Evolutionary conservation across 2,329 filamentous ascomycete genomes (phyloP).

Genomic region (Macroventuria anomochaeta): DNA sequence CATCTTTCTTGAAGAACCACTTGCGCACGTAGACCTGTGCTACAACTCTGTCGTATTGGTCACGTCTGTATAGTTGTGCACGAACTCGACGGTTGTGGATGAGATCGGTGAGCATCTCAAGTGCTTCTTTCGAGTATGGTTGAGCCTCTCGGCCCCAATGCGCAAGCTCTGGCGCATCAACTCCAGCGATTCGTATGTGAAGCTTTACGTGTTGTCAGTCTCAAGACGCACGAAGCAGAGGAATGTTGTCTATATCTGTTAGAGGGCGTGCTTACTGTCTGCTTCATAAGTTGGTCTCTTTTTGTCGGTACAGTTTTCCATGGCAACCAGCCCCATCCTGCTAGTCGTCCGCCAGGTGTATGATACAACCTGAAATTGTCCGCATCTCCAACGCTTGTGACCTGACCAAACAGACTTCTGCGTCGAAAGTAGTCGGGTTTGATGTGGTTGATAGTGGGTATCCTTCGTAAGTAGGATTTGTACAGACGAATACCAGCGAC

Average conservation of each 20-base stretch:
- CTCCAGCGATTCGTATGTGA: slow-evolving; percentile 83
- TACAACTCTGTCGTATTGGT: slow-evolving; percentile 92
- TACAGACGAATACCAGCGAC: slow-evolving; percentile 67
- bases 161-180: slow-evolving; percentile 90
- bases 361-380: slow-evolving; percentile 96
- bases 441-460: slow-evolving; percentile 78
- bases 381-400: slow-evolving; percentile 94
- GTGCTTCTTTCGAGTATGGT: slow-evolving; percentile 80
- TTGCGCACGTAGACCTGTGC: slow-evolving; percentile 80
- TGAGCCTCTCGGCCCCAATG: slow-evolving; percentile 92
- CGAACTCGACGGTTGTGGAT: slow-evolving; percentile 76
- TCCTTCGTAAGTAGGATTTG: slow-evolving; percentile 76
- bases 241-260: not conserved
- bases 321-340: slow-evolving; percentile 91
- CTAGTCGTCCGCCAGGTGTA: slow-evolving; percentile 84
- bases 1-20: slow-evolving; percentile 73
- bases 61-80: slow-evolving; percentile 80
- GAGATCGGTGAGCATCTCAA: slow-evolving; percentile 78
- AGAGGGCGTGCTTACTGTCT: slow-evolving; percentile 67
- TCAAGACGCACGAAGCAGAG: not conserved
- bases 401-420: slow-evolving; percentile 79
- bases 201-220: slow-evolving; percentile 63
- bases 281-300: slow-evolving; percentile 72
- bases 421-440: slow-evolving; percentile 75
- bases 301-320: slow-evolving; percentile 72